Percentiles rank a stretch among this genome's conserved stretches.
These are phyloP conservation scores for Geranium brycei DNA, from an alignment of 345 rosid genomes.

Conservation along the genomic window DNA sequence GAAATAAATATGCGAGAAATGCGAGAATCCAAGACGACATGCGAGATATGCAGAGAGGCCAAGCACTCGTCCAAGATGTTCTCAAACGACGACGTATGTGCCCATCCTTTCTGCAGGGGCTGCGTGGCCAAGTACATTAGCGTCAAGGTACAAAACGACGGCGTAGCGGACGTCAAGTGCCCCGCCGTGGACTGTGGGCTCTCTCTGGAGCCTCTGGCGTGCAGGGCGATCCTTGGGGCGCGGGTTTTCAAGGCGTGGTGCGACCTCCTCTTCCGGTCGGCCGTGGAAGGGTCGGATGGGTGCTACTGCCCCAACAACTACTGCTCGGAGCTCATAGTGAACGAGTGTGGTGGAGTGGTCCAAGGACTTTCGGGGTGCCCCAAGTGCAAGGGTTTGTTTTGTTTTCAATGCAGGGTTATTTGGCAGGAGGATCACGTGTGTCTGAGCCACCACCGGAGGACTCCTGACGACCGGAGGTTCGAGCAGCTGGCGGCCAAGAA, in stretches of 20 bases:
- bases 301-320: not conserved
- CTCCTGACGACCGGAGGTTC: too few species aligned
- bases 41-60: slow-evolving; percentile 3
- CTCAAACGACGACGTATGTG: not conserved
- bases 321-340: slow-evolving; percentile 1
- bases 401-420: too few species aligned
- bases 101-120: not conserved
- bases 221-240: not conserved
- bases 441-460: too few species aligned
- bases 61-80: not conserved
- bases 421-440: too few species aligned
- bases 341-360: not conserved
- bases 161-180: not conserved
- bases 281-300: not conserved
- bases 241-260: not conserved
- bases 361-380: not conserved
- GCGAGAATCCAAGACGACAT: not conserved
- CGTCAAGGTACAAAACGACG: not conserved
- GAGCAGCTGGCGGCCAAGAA: too few species aligned
- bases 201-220: not conserved
- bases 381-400: not conserved
- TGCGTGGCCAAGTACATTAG: slow-evolving; percentile 1
- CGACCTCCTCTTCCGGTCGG: not conserved
- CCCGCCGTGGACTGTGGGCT: not conserved
- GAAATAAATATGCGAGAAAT: too few species aligned